phyloP scores from a whole-genome alignment of 352 stramenopile genomes.

The Phytophthora lateralis region DNA sequence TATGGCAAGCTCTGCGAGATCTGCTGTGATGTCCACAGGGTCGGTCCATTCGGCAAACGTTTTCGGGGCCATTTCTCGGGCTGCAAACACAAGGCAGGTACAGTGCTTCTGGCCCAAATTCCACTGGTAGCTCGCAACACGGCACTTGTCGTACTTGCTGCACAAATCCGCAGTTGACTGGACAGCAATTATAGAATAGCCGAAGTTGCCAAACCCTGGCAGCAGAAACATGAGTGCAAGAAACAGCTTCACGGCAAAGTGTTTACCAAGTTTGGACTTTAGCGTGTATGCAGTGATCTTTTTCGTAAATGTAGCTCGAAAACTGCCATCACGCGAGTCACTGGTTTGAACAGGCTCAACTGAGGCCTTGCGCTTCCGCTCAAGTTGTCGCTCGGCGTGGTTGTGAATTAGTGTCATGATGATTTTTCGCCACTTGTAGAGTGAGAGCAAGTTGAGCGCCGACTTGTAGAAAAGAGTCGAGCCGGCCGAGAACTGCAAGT shows the following conservation, averaged over 20 bases:
- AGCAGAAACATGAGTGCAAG: conserved; percentile 33
- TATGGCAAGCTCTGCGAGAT: conserved; percentile 29
- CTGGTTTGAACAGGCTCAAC: not conserved
- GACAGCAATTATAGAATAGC: conserved; percentile 34
- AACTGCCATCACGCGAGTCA: not conserved
- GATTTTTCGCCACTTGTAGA: conserved; percentile 49
- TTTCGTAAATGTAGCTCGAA: not conserved
- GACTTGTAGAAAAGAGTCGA: conserved; percentile 34
- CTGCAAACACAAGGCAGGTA: conserved; percentile 39
- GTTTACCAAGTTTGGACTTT: conserved; percentile 2
- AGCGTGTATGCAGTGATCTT: not conserved
- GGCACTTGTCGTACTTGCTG: conserved; percentile 30
- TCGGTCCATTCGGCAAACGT: conserved; percentile 42
- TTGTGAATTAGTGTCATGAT: conserved; percentile 33
- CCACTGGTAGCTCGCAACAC: conserved; percentile 41
- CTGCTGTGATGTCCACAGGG: conserved; percentile 27
- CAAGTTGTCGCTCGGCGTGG: conserved; percentile 9
- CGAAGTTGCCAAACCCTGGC: conserved; percentile 21
- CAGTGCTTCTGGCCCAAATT: conserved; percentile 18
- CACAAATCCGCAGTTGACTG: conserved; percentile 27
- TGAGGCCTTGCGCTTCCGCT: conserved; percentile 3
- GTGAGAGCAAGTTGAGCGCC: conserved; percentile 33
- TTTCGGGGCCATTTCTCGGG: conserved; percentile 22
- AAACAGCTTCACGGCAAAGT: conserved; percentile 16
- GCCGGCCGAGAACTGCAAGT: conserved; percentile 14